Conservation (phyloP, 805 yeast genomes). For the Ogataea henricii region DNA sequence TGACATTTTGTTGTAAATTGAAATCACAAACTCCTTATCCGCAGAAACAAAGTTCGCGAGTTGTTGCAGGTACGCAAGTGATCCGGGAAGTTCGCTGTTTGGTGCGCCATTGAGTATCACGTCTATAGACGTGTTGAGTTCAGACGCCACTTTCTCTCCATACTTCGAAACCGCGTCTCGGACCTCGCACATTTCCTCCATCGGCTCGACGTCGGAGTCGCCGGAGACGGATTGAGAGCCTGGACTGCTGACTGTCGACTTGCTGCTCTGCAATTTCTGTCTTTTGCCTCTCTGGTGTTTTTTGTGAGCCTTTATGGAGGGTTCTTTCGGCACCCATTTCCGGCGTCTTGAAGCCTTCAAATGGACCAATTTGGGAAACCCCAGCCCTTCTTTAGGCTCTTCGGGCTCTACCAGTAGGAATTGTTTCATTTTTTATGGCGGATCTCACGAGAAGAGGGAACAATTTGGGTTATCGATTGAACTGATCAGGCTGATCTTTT, state of each 20-base stretch:
- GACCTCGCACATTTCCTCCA: background rate
- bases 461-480: too few relatives aligned
- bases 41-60: slow-evolving; percentile 10
- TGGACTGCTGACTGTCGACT: background rate
- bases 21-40: slow-evolving; percentile 10
- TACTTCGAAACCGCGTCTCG: background rate
- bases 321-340: background rate
- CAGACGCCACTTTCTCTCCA: background rate
- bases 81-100: slow-evolving; percentile 9
- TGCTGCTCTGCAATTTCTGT: slow-evolving; percentile 1
- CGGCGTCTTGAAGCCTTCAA: background rate
- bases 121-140: slow-evolving; percentile 13
- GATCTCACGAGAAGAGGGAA: background rate
- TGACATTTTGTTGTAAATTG: slow-evolving; percentile 11
- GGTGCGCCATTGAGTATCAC: slow-evolving; percentile 15
- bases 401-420: slow-evolving; percentile 3
- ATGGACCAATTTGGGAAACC: slow-evolving; percentile 4
- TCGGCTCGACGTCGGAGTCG: background rate
- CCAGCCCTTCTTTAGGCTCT: background rate
- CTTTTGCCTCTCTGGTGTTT: slow-evolving; percentile 3
- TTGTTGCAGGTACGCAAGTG: slow-evolving; percentile 15
- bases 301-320: background rate
- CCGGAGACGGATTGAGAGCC: background rate
- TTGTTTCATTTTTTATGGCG: background rate
- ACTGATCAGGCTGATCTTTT: too few relatives aligned